A percentile compares a stretch with the other conserved stretches of the same genome.
Conservation (phyloP, 169 alveolate genomes). For the Eimeria falciformis region DNA sequence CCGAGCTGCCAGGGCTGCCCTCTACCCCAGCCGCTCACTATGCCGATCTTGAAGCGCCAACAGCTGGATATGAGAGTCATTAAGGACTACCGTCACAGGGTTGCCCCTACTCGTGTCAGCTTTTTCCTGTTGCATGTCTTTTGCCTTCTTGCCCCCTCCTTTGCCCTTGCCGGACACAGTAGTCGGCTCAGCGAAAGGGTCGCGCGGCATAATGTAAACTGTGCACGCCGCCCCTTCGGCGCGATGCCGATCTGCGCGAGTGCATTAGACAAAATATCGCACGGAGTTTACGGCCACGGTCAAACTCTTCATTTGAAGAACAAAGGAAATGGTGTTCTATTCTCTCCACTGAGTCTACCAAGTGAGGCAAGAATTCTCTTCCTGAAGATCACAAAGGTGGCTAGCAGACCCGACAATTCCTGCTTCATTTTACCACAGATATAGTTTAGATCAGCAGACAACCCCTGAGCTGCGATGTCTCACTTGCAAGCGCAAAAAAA, state of each 20-base stretch:
- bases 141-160: conserved; percentile 58
- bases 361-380: no score
- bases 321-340: no score
- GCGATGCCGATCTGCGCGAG: conserved; percentile 63
- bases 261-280: neutral
- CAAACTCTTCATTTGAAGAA: no score
- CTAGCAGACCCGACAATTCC: no score
- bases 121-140: conserved; percentile 17
- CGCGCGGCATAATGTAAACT: conserved; percentile 69
- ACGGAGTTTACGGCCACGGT: no score
- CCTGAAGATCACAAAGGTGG: no score
- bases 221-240: conserved; percentile 77
- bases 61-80: conserved; percentile 62
- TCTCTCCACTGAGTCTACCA: no score
- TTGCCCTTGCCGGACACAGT: conserved; percentile 42
- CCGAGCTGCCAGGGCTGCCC: neutral
- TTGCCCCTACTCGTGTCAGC: conserved; percentile 65
- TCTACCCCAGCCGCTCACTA: conserved; percentile 31
- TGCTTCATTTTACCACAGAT: no score
- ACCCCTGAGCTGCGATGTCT: neutral
- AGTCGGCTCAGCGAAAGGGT: conserved; percentile 55
- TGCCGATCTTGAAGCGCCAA: conserved; percentile 74
- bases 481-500: conserved; percentile 77
- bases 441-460: neutral
- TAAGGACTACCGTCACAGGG: conserved; percentile 70